Conservation (phyloP, 2,329 filamentous ascomycete genomes). For the Xylaria sp. region DNA sequence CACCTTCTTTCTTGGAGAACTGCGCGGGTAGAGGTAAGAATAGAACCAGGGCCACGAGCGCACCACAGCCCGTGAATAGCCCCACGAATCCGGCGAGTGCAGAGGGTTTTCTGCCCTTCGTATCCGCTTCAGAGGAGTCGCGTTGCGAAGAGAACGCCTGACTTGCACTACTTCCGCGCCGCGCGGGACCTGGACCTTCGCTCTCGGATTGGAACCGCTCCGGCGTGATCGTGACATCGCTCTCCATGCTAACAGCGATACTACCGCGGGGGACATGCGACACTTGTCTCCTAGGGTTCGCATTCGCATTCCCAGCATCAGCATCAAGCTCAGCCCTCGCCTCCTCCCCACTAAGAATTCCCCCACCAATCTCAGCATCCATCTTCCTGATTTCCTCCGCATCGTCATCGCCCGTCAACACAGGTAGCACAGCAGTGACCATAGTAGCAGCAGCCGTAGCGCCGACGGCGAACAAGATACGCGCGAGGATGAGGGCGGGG, state of each 20-base stretch:
- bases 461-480: slow-evolving; percentile 88
- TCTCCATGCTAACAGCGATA: slow-evolving; percentile 74
- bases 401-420: slow-evolving; percentile 65
- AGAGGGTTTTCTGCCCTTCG: slow-evolving; percentile 57
- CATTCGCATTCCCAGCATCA: not conserved
- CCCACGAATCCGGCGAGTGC: slow-evolving; percentile 88
- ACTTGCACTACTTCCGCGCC: slow-evolving; percentile 39
- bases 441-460: slow-evolving; percentile 94
- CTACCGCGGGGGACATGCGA: slow-evolving; percentile 62
- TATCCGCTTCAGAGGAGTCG: slow-evolving; percentile 29
- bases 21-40: slow-evolving; percentile 89
- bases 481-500: slow-evolving; percentile 84
- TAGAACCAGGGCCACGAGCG: slow-evolving; percentile 80
- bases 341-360: slow-evolving; percentile 40
- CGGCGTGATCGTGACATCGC: slow-evolving; percentile 79
- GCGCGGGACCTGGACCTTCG: slow-evolving; percentile 24
- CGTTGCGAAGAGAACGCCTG: slow-evolving; percentile 33
- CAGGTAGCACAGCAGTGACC: slow-evolving; percentile 94
- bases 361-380: slow-evolving; percentile 41
- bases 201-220: slow-evolving; percentile 60
- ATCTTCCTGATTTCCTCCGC: slow-evolving; percentile 42
- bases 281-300: slow-evolving; percentile 49
- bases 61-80: slow-evolving; percentile 90
- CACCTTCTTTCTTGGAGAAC: slow-evolving; percentile 76
- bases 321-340: not conserved